Base-by-base conservation (phyloP, 2,329 filamentous ascomycete genomes). In the Phoma sp. region DNA sequence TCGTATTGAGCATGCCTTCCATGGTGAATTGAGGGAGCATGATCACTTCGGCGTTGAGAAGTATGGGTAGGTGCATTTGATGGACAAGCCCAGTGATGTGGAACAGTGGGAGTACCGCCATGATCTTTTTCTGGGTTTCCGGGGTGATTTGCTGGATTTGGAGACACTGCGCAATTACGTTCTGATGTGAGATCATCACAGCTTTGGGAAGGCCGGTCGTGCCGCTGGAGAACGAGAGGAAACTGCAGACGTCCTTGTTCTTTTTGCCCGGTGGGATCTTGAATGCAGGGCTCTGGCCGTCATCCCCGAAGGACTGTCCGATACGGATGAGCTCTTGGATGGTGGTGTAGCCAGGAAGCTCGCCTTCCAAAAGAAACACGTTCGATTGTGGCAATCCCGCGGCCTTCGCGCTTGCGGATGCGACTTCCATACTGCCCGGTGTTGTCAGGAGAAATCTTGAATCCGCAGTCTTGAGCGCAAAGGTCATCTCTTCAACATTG, bases 401-500 rank as follows among this genome's bases (percentile, higher is more conserved):
- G 43, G 79, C 80, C 61, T 81, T 75, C 2, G 84, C 84, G 15
- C 84, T 83, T 15, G 77, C 77, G 9, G 77, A 71, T 1, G 84
- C 85, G 32, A 87, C 80, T 4, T 82, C 76, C 72, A 86, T 80
- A 15, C 78, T 82, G 15, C 80, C 78, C 0, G 80, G 79, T 2
- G 84, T 78, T 0, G 85, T 87, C 72, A 88, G 81, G 9, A 88
- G 65, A 55, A 85, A 84, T 58, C 81, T 85, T 2, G 84, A 82
- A 31, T 82, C 76, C 0, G 80, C 83, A 1, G 80, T 86, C 62
- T 83, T 81, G 2, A 89, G 74, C 1, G 85, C 85, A 69, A 88
- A 88, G 1, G 81, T 82, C 84, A 89, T 88, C 62, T 90, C 87
- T 44, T 89, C 87, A 15, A 84, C 78, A 51, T 84, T 88, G 71